Evolutionary conservation across 371 early-diverging fungal species (phyloP).

Genomic region (Mortierella sp.): DNA sequence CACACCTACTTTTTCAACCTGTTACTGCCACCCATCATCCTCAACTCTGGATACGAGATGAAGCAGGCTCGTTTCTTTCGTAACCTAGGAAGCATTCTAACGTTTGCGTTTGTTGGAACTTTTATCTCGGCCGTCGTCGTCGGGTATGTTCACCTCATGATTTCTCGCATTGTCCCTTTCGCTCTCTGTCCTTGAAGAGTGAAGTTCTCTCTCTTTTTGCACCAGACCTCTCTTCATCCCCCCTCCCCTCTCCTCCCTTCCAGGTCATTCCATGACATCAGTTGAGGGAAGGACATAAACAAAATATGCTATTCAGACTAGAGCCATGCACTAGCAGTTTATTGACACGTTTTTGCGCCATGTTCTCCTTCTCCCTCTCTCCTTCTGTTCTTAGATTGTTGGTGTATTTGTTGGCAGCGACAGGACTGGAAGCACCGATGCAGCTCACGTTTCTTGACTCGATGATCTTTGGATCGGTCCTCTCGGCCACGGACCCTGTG

Average conservation of each 20-base stretch:
- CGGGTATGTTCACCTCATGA: constrained; percentile 64
- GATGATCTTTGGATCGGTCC: constrained; percentile 90
- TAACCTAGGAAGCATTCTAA: constrained; percentile 87
- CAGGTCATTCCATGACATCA: no score
- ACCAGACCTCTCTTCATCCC: neutral
- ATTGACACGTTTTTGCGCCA: neutral
- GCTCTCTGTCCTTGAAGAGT: no score
- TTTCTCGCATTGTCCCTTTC: no score
- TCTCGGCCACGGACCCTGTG: constrained; percentile 97
- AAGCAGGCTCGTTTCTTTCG: constrained; percentile 88
- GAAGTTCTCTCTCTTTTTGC: no score
- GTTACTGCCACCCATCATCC: constrained; percentile 94
- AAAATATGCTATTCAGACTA: neutral
- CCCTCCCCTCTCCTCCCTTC: neutral
- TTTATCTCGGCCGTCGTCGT: constrained; percentile 89
- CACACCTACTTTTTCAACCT: constrained; percentile 94
- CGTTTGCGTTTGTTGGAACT: constrained; percentile 94
- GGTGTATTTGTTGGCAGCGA: constrained; percentile 74
- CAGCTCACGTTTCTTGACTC: constrained; percentile 82
- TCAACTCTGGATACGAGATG: constrained; percentile 94
- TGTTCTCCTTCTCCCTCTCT: neutral
- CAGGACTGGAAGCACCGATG: constrained; percentile 73
- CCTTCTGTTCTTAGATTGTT: constrained; percentile 56
- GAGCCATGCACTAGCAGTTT: neutral
- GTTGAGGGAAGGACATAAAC: no score